Evolutionary conservation across 495 filamentous ascomycete genomes (phyloP).

Genomic region (Sporormia fimetaria): DNA sequence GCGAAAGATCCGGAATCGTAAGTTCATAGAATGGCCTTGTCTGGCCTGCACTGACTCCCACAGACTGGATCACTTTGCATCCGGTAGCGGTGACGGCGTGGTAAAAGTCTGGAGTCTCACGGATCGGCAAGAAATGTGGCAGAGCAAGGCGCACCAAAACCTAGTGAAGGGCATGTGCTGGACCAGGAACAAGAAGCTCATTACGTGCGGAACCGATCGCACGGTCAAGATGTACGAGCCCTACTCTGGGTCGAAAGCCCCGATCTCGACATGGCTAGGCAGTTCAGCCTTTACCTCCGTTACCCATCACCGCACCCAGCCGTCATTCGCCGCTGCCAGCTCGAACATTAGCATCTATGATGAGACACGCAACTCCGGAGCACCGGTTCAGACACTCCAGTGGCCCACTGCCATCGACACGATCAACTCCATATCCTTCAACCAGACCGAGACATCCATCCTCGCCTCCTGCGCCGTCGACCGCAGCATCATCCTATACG

Average conservation of each 20-base stretch:
- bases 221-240: constrained; percentile 87
- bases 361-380: constrained; percentile 56
- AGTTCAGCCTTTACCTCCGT: constrained; percentile 70
- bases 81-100: constrained; percentile 43
- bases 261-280: constrained; percentile 73
- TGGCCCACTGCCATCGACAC: constrained; percentile 87
- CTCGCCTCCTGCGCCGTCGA: constrained; percentile 75
- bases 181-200: constrained; percentile 68
- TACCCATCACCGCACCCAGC: constrained; percentile 62
- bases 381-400: constrained; percentile 65
- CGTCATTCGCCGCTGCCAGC: constrained; percentile 62
- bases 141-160: constrained; percentile 69
- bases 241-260: constrained; percentile 57
- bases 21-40: too few relatives aligned
- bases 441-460: constrained; percentile 85
- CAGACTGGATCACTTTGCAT: constrained; percentile 31
- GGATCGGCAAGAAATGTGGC: constrained; percentile 66
- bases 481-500: constrained; percentile 74
- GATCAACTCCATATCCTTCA: constrained; percentile 83
- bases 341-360: constrained; percentile 80
- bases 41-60: too few relatives aligned
- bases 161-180: constrained; percentile 88
- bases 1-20: constrained; percentile 34
- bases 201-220: constrained; percentile 82
- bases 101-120: constrained; percentile 91